Evolutionary conservation across 768 basidiomycete genomes (phyloP), one percentile per base, ranked within the genome.

Genomic region (Tylopilus sp.): DNA sequence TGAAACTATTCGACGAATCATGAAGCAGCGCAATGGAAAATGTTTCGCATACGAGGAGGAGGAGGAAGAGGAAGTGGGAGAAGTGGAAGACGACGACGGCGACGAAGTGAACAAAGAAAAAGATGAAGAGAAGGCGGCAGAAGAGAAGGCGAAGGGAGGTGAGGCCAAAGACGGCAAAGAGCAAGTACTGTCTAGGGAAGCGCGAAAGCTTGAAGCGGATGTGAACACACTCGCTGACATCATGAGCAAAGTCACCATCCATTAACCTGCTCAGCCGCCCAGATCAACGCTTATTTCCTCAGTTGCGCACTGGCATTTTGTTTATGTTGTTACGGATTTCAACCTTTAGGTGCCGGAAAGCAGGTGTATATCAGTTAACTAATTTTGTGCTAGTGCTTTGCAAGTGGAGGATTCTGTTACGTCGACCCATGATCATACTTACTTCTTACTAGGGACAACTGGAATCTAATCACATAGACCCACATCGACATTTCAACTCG

Each of bases 41-140:
- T 65, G 90, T 6, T 70, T 85, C 7, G 73, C 81, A 0, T 76
- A 79, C 1, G 88, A 94, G 48, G 91, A 90, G n/a, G 91, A 95
- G 1, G 89, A 91, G 21, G 81, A 83, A 31, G 85, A 91, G 44
- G 87, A 85, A 5, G 28, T 28, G 52, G 75, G 75, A 20, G 76
- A 77, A 26, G 79, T 73, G 31, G 72, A 75, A 30, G 74, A 70
- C 30, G 52, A 40, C 21, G 68, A 66, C 23, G 67, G 64, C 21
- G 61, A 63, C 40, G 17, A 35, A 7, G 35, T 17, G 30, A 10
- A 33, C 13, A 68, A 59, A 22, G 6, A 40, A 22, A 11, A 11
- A 21, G 6, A 22, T 4, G 39, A 4, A 40, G 69, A 59, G 23
- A 10, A 40, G 23, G 12, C 3, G 40, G 13, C 21, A 13, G 22